phyloP scores from a whole-genome alignment of 768 basidiomycete species.

The Sistotremastrum suecicum region DNA sequence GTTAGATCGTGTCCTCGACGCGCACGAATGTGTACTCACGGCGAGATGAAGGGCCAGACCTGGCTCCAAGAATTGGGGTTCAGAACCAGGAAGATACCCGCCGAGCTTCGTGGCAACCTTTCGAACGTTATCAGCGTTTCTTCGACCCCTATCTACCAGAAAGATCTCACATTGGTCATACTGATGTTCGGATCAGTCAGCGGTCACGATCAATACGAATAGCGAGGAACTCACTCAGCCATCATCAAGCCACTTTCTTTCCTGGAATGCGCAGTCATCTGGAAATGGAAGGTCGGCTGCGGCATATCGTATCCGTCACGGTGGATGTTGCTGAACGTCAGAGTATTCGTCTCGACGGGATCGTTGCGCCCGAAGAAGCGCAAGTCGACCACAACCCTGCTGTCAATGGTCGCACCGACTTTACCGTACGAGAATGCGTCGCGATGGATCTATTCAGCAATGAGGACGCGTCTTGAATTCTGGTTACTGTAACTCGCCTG shows the following conservation, averaged over 20 bases:
- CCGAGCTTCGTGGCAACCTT: constrained; percentile 15
- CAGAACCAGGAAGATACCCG: constrained; percentile 19
- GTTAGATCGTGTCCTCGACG: too few species aligned
- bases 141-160: too few species aligned
- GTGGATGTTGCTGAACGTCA: constrained; percentile 9
- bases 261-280: constrained; percentile 5
- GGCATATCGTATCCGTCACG: constrained; percentile 20
- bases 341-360: constrained; percentile 7
- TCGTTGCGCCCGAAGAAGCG: constrained; percentile 15
- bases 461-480: neutral
- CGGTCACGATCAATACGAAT: neutral
- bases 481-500: constrained; percentile 4
- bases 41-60: constrained; percentile 11
- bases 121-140: too few species aligned
- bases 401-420: constrained; percentile 15
- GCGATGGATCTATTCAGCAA: constrained; percentile 16
- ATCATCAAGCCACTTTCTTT: constrained; percentile 9
- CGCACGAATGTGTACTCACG: constrained; percentile 2
- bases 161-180: constrained; percentile 17
- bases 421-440: constrained; percentile 24
- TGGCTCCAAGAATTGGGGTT: constrained; percentile 19
- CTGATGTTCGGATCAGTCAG: constrained; percentile 3
- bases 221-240: constrained; percentile 8
- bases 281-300: constrained; percentile 18
- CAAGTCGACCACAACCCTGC: constrained; percentile 20